These are phyloP conservation scores for Silene conica DNA, from an alignment of 148 eudicot species.

Conservation along the genomic window DNA sequence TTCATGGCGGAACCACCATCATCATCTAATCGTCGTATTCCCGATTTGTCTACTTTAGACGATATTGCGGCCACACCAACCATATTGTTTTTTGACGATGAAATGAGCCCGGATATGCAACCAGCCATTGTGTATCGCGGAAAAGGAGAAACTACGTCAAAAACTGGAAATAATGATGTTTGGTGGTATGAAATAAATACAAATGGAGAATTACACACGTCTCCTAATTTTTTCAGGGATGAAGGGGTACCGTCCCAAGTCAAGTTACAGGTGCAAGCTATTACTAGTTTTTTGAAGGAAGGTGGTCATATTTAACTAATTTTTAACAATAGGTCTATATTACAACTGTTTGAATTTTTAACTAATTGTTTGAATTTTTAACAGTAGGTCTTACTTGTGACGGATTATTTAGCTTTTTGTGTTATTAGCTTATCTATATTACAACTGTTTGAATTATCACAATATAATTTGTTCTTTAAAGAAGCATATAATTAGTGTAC, in stretches of 20 bases:
- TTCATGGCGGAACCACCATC: not conserved
- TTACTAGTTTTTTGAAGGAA: not conserved
- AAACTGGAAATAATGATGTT: not conserved
- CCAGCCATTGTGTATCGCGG: not conserved
- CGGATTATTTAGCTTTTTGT: no score
- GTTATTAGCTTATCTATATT: no score
- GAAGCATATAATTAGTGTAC: no score
- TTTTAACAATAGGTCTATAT: no score
- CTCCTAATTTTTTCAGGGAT: not conserved
- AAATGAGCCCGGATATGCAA: not conserved
- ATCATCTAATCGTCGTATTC: not conserved
- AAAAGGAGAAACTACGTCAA: not conserved
- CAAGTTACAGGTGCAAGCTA: not conserved
- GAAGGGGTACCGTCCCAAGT: not conserved
- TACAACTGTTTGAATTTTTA: no score
- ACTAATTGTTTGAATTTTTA: no score
- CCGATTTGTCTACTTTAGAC: not conserved
- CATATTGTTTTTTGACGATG: not conserved
- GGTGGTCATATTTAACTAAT: not conserved
- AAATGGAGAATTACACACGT: not conserved
- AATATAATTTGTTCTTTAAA: no score
- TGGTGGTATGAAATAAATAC: slow-evolving; percentile 7
- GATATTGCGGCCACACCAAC: not conserved
- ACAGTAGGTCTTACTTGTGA: no score
- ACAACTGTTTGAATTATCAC: no score